Evolutionary conservation across 192 early-diverging fungal species (phyloP).

Genomic region (Spizellomyces punctatus): DNA sequence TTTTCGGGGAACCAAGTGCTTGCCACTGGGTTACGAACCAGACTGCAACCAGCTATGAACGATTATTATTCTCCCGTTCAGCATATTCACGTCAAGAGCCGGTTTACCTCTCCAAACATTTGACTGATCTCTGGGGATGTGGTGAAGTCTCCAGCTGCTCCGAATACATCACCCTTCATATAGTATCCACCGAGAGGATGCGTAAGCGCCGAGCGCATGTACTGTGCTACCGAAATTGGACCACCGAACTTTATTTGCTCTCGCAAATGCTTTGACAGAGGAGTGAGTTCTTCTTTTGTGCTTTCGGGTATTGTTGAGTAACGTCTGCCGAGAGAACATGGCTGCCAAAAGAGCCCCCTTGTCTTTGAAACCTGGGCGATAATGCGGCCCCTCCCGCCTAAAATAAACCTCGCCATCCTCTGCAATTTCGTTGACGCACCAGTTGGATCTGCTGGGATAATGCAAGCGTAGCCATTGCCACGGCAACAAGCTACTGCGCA

Average conservation of each 20-base stretch:
- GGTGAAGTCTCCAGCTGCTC: slow-evolving; percentile 87
- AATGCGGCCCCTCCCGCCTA: no score
- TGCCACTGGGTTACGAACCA: slow-evolving; percentile 89
- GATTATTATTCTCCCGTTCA: background rate
- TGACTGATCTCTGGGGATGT: slow-evolving; percentile 98
- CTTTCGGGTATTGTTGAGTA: no score
- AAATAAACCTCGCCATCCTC: no score
- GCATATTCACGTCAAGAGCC: no score
- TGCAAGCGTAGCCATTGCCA: no score
- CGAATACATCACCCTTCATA: slow-evolving; percentile 89
- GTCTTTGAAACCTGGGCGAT: no score
- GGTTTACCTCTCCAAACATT: slow-evolving; percentile 90
- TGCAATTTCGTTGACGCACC: no score
- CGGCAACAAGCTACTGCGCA: no score
- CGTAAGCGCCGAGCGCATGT: slow-evolving; percentile 84
- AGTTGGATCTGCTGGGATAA: no score
- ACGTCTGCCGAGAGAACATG: no score
- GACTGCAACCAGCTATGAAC: slow-evolving; percentile 69
- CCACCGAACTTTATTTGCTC: slow-evolving; percentile 41
- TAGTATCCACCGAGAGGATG: slow-evolving; percentile 94
- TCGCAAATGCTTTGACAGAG: slow-evolving; percentile 28
- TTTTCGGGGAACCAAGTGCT: slow-evolving; percentile 52
- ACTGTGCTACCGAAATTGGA: slow-evolving; percentile 74
- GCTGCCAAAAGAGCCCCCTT: no score
- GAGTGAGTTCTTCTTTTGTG: slow-evolving; percentile 32